Conservation (phyloP, 371 early-diverging fungal genomes). For the Saksenaea vasiformis region DNA sequence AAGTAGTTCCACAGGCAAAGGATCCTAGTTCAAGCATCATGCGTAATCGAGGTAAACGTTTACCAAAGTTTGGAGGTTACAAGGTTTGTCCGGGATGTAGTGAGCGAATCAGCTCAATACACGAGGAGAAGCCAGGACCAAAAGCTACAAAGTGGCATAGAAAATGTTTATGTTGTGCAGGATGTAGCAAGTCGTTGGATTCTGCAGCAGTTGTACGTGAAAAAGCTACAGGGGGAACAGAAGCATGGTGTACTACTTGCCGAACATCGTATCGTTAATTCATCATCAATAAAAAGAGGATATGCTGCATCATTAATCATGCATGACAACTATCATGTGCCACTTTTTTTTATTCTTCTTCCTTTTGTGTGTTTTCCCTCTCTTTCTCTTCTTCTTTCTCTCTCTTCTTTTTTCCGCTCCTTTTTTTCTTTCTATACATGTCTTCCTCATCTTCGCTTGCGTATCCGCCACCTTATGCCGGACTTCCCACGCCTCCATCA, state of each 20-base stretch:
- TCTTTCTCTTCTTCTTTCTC: background rate
- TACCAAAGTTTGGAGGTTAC: slow-evolving; percentile 40
- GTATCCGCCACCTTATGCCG: slow-evolving; percentile 18
- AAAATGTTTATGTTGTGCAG: slow-evolving; percentile 36
- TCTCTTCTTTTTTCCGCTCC: slow-evolving; percentile 12
- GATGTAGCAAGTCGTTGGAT: slow-evolving; percentile 42
- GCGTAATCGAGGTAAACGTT: slow-evolving; percentile 34
- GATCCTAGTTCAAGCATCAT: background rate
- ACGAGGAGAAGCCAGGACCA: slow-evolving; percentile 50
- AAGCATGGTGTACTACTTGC: slow-evolving; percentile 43
- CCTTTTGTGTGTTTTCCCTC: background rate
- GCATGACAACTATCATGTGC: background rate
- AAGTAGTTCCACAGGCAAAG: background rate
- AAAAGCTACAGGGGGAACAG: slow-evolving; percentile 16
- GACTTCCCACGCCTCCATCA: background rate
- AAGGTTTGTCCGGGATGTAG: slow-evolving; percentile 42
- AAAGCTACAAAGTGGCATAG: slow-evolving; percentile 46
- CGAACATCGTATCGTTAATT: background rate
- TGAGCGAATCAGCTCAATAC: slow-evolving; percentile 37
- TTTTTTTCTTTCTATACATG: slow-evolving; percentile 5
- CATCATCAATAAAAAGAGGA: background rate
- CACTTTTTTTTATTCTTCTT: too few relatives aligned
- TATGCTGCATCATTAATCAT: background rate
- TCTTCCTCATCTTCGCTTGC: background rate
- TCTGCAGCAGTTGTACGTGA: slow-evolving; percentile 40